phyloP scores from a whole-genome alignment of 2,329 filamentous ascomycete species.

The Diaporthe eres region DNA sequence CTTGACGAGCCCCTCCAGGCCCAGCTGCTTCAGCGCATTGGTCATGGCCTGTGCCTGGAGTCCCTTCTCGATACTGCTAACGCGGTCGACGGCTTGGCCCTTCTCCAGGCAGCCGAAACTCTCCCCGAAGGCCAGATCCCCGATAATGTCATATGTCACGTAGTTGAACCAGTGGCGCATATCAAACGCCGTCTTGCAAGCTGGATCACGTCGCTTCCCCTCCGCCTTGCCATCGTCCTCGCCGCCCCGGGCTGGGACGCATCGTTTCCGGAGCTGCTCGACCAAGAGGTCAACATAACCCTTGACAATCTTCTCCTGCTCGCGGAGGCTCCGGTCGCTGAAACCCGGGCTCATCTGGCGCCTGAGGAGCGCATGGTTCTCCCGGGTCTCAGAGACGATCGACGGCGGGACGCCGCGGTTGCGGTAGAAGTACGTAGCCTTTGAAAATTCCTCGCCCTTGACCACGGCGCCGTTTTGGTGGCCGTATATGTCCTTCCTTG shows the following conservation, averaged over 20 bases:
- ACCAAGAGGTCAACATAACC: slow-evolving; percentile 48
- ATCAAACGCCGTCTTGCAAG: slow-evolving; percentile 22
- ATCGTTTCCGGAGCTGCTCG: slow-evolving; percentile 20
- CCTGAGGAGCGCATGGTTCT: slow-evolving; percentile 42
- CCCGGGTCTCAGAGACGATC: slow-evolving; percentile 42
- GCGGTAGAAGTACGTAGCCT: slow-evolving; percentile 39
- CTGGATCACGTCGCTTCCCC: background rate
- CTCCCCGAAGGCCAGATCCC: slow-evolving; percentile 61
- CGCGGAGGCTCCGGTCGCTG: slow-evolving; percentile 48
- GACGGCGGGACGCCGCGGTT: slow-evolving; percentile 24
- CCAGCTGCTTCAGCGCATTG: slow-evolving; percentile 37
- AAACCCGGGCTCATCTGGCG: slow-evolving; percentile 49
- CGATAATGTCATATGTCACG: slow-evolving; percentile 56
- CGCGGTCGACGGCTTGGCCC: slow-evolving; percentile 48
- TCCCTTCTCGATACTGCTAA: slow-evolving; percentile 46
- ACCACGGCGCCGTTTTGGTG: slow-evolving; percentile 34
- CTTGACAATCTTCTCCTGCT: slow-evolving; percentile 49
- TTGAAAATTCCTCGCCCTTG: slow-evolving; percentile 42
- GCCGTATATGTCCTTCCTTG: slow-evolving; percentile 42
- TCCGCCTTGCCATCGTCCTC: slow-evolving; percentile 20
- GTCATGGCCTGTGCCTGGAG: slow-evolving; percentile 37
- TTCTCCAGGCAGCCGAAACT: slow-evolving; percentile 54
- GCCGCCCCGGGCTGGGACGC: background rate
- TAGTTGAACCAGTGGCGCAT: slow-evolving; percentile 51
- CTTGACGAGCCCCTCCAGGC: slow-evolving; percentile 33